Percentiles rank a stretch among this genome's conserved stretches.
Evolutionary conservation across 768 basidiomycete species (phyloP).

Genomic region (Lyophyllum shimeji): DNA sequence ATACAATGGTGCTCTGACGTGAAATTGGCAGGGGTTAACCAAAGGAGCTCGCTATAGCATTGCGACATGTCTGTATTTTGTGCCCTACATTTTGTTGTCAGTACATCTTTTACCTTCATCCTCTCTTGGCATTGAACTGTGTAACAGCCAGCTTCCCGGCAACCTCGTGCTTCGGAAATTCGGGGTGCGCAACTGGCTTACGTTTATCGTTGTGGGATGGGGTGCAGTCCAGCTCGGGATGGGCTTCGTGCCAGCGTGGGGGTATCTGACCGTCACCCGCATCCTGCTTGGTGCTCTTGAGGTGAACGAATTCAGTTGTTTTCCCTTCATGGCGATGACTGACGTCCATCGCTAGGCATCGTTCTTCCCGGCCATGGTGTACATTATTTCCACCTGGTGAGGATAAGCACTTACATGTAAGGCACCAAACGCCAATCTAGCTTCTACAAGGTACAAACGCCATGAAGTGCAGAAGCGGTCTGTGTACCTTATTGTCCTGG

Average conservation of each 20-base stretch:
- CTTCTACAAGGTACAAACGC: conserved; percentile 41
- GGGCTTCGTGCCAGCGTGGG: conserved; percentile 44
- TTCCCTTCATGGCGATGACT: background rate
- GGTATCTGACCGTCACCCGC: conserved; percentile 37
- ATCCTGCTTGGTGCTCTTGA: conserved; percentile 46
- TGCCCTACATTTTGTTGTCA: conserved; percentile 44
- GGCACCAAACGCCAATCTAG: conserved; percentile 3
- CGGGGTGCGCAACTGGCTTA: conserved; percentile 44
- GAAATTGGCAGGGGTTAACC: conserved; percentile 25
- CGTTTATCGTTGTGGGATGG: conserved; percentile 41
- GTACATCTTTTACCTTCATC: conserved; percentile 10
- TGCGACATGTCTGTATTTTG: conserved; percentile 41
- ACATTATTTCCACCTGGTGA: conserved; percentile 47
- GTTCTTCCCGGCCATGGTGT: conserved; percentile 46
- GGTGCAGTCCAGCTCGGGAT: conserved; percentile 43
- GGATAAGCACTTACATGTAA: background rate
- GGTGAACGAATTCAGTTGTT: conserved; percentile 22
- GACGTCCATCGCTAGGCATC: conserved; percentile 30
- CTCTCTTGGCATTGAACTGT: conserved; percentile 2
- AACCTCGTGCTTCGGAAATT: conserved; percentile 42
- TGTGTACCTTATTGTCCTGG: conserved; percentile 1
- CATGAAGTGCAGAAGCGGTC: conserved; percentile 47
- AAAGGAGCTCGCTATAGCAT: conserved; percentile 39
- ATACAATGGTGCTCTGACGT: conserved; percentile 8
- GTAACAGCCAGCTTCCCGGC: conserved; percentile 42